Base-by-base conservation (phyloP, 2,329 filamentous ascomycete genomes). In the Venturia aucupariae region DNA sequence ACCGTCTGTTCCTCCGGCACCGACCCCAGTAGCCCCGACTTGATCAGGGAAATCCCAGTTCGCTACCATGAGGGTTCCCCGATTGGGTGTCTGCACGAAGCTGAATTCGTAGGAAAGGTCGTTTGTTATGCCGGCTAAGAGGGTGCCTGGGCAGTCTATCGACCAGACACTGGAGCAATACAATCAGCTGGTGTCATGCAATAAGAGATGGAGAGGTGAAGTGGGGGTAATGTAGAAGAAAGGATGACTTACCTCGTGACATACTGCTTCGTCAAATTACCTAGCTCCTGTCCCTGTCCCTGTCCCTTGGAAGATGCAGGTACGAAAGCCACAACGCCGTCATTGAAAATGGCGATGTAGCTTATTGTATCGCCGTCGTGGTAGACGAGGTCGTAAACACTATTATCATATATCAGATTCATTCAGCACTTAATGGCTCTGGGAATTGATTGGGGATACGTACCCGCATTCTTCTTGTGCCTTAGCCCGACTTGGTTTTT, bases 381-480 rank as follows among this genome's bases (percentile, higher is more conserved):
- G 63, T 57, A 64, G 22, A 42, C 39, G 22, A 64, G 55, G 38
- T 64, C 63, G 42, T 57, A 64, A 15, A 64, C 63, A 48, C 63
- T 64, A 17, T 30, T 8, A 44, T n/a, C 8, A 35, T 4, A 41
- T 1, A 7, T 27, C 30, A 51, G 15, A 10, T 27, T 17, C 32
- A n/a, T 22, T 10, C 11, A 24, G 15, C 7, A 17, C 24, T 55
- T 19, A 17, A 22, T 41, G 24, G 35, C 1, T 24, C 13, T 8
- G 15, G 27, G 46, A 19, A 24, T 6, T 19, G 27, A 19, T 24
- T 17, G 24, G 5, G 2, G 24, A 19, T 17, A 64, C 63, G 32
- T 61, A 64, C 63, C 63, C 63, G 63, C 63, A 64, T 3, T 38
- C n/a, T 38, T 6, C n/a, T n/a, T 51, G 22, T 6, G 35, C 38